phyloP scores from a whole-genome alignment of 176 grass and related monocot genomes.

The Typha latifolia region DNA sequence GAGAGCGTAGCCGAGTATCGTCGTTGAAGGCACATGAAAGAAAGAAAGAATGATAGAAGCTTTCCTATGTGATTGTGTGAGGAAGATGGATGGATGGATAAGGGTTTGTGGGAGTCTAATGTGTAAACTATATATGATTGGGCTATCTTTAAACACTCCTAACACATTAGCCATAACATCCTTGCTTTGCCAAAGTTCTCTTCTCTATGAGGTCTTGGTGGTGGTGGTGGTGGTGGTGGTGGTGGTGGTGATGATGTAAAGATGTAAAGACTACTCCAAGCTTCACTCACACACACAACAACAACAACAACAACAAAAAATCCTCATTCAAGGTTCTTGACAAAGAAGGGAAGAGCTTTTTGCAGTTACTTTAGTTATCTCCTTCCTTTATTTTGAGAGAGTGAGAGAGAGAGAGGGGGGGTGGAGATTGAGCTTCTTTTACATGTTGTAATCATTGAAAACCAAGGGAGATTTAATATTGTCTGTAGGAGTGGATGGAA shows the following conservation, averaged over 20 bases:
- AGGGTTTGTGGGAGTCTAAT: background rate
- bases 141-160: constrained; percentile 1
- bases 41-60: background rate
- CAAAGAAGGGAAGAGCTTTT: background rate
- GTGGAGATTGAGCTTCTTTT: background rate
- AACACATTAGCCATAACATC: background rate
- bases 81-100: background rate
- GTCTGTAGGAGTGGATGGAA: background rate
- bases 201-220: background rate
- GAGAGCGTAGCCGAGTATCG: constrained; percentile 24
- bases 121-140: background rate
- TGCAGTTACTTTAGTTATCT: background rate
- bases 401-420: background rate
- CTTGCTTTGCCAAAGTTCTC: background rate
- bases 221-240: background rate
- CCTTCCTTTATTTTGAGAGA: background rate
- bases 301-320: background rate
- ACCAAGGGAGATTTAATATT: background rate
- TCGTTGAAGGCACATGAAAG: background rate
- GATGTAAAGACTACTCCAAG: background rate
- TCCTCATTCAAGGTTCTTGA: background rate
- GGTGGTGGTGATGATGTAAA: background rate
- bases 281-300: background rate
- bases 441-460: background rate
- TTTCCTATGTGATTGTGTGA: background rate